Conservation (phyloP, 2,329 filamentous ascomycete species). For the Stromatinia cepivora region DNA sequence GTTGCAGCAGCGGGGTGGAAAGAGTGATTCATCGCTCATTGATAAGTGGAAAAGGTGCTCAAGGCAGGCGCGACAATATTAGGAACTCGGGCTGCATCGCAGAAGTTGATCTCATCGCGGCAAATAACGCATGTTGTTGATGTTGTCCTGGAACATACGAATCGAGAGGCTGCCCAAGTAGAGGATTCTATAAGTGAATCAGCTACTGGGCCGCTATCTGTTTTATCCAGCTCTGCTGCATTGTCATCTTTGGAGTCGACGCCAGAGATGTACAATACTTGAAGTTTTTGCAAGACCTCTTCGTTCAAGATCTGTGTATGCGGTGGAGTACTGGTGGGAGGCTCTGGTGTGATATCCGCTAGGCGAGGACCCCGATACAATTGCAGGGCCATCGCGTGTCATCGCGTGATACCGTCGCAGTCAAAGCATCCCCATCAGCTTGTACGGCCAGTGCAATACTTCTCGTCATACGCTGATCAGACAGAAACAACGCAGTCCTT, state of each 20-base stretch:
- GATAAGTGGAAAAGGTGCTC: conserved; percentile 46
- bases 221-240: neutral
- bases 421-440: conserved; percentile 23
- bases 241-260: conserved; percentile 2
- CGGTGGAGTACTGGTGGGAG: neutral
- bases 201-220: neutral
- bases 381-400: conserved; percentile 24
- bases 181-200: conserved; percentile 22
- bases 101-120: conserved; percentile 23
- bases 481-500: conserved; percentile 20
- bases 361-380: conserved; percentile 17
- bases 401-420: conserved; percentile 22
- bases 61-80: conserved; percentile 55
- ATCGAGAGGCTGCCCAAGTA: conserved; percentile 11
- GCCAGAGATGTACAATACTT: conserved; percentile 24
- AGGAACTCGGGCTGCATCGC: conserved; percentile 30
- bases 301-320: conserved; percentile 26
- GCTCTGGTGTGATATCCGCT: neutral
- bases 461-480: conserved; percentile 30
- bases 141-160: neutral
- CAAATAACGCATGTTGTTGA: conserved; percentile 28
- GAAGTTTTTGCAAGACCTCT: conserved; percentile 30
- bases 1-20: conserved; percentile 56
- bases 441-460: conserved; percentile 34
- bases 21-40: conserved; percentile 52